Evolutionary conservation across 2,329 filamentous ascomycete genomes (phyloP), one percentile per base, ranked within the genome.

Genomic region (Ophiostoma quercus): DNA sequence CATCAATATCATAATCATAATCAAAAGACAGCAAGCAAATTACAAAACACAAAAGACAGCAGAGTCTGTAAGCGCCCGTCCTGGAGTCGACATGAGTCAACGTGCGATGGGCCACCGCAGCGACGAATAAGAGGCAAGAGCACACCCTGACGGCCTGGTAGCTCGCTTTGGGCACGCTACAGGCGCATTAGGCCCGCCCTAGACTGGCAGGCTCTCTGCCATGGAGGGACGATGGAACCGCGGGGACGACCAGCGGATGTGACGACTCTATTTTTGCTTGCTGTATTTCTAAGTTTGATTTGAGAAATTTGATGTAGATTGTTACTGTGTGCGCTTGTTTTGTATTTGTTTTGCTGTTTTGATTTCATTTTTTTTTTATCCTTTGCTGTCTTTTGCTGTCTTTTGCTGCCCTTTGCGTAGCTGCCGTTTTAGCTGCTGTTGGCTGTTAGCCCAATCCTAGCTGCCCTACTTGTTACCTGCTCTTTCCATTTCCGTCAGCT

Each of bases 61-160:
- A 34, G 34, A 34, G 34, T 60, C 22, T 25, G 34, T 71, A 71
- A 68, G 69, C 69, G 69, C 69, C 69, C 60, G 62, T 62, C 62
- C 34, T 47, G 19, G 62, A 70, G 69, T 47, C 25, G n/a, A 57
- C 22, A 25, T 57, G 51, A 57, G 51, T 14, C 51, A 57, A 25
- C 22, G n/a, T 57, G 51, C 51, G n/a, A 57, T 57, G 51, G 9
- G 39, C 25, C 63, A 16, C 25, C 62, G 16, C 63, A 51, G n/a
- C 29, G 25, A 41, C 69, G 69, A 71, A 71, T 71, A 41, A 51
- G 67, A 71, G 62, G 37, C 69, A 39, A 67, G 32, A 66, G 19
- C 69, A 25, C 43, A 65, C 34, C 60, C 16, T 62, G 57, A 32
- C 57, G 57, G 57, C 57, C 57, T 32, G 25, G 57, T 62, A 62